Evolutionary conservation across 2,329 filamentous ascomycete genomes (phyloP).

Genomic region (Aspergillus sp.): DNA sequence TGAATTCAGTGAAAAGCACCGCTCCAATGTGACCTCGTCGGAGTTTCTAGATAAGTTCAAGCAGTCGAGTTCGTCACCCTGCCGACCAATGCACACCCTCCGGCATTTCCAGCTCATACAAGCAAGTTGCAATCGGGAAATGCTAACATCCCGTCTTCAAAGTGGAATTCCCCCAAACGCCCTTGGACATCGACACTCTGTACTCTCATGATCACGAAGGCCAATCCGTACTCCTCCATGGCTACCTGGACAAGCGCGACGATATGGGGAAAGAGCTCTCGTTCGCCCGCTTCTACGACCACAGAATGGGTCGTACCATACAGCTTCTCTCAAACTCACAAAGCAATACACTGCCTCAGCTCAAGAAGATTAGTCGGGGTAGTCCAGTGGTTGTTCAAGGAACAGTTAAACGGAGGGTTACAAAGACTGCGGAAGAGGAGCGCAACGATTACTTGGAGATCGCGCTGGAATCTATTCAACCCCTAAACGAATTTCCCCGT

Average conservation of each 20-base stretch:
- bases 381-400: conserved; percentile 60
- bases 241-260: conserved; percentile 70
- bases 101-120: not conserved
- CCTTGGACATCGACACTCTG: conserved; percentile 42
- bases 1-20: conserved; percentile 25
- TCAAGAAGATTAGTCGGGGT: conserved; percentile 51
- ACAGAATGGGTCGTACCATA: conserved; percentile 47
- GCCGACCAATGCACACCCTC: not conserved
- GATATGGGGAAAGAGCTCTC: conserved; percentile 69
- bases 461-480: conserved; percentile 61
- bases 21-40: conserved; percentile 17
- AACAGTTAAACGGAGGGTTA: conserved; percentile 46
- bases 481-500: conserved; percentile 72
- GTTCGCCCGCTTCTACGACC: conserved; percentile 64
- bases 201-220: conserved; percentile 33
- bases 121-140: not conserved
- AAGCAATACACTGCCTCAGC: conserved; percentile 38
- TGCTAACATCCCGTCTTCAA: conserved; percentile 14
- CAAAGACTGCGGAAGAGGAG: conserved; percentile 31
- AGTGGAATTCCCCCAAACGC: conserved; percentile 53
- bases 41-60: conserved; percentile 48
- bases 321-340: conserved; percentile 53
- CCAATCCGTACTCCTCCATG: conserved; percentile 60
- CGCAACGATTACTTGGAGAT: conserved; percentile 57
- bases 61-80: conserved; percentile 45